Percentiles rank a stretch among this genome's conserved stretches.
Conservation (phyloP, 2,329 filamentous ascomycete species). For the Arthrobotrys musiformis region DNA sequence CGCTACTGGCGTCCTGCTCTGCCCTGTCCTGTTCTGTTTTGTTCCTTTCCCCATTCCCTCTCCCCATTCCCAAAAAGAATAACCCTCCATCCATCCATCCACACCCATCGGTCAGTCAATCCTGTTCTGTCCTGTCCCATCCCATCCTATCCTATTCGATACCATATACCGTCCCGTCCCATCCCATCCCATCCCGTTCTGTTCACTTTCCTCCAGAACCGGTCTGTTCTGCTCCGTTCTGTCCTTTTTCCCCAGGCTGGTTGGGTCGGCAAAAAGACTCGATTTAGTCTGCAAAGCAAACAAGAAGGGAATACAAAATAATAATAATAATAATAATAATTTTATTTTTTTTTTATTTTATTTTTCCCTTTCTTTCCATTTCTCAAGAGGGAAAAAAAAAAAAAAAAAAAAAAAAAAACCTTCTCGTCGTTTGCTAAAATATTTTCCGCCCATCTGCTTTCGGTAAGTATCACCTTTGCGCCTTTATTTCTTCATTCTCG, state of each 20-base stretch:
- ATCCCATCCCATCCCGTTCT: background rate
- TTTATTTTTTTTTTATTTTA: too few species aligned
- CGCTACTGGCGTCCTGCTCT: too few species aligned
- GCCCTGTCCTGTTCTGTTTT: background rate
- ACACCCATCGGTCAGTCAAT: background rate
- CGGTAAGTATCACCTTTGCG: constrained; percentile 56
- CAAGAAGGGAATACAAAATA: background rate
- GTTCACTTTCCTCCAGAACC: too few species aligned
- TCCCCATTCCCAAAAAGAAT: constrained; percentile 15
- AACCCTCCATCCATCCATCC: constrained; percentile 14
- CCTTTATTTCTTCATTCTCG: background rate
- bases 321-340: too few species aligned
- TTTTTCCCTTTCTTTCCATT: background rate
- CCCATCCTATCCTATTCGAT: constrained; percentile 5
- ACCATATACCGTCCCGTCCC: constrained; percentile 11
- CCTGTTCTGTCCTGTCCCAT: background rate
- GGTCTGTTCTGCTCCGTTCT: too few species aligned
- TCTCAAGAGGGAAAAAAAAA: constrained; percentile 10
- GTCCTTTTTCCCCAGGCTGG: constrained; percentile 11
- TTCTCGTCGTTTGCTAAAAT: constrained; percentile 64
- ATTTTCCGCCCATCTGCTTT: constrained; percentile 61
- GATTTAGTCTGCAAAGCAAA: background rate
- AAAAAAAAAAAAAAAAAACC: constrained; percentile 10
- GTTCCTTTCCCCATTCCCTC: constrained; percentile 26
- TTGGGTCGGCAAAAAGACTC: constrained; percentile 12